Evolutionary conservation across 495 filamentous ascomycete genomes (phyloP).

Genomic region (Penicillium fimorum): DNA sequence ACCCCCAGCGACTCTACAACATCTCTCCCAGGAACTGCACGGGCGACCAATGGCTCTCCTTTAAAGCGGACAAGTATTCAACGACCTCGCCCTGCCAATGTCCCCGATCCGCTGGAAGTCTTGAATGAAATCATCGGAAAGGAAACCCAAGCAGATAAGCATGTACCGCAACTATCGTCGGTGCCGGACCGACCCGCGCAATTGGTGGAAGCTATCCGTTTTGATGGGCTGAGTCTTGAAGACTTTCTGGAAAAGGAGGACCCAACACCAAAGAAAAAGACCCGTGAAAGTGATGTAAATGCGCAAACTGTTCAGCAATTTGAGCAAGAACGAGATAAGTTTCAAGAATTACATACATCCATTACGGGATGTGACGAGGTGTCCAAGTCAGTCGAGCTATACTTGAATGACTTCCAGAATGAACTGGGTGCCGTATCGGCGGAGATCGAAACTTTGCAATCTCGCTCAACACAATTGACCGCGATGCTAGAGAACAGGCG

Average conservation of each 20-base stretch:
- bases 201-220: conserved; percentile 69
- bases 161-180: conserved; percentile 11
- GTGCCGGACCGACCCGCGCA: conserved; percentile 37
- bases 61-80: conserved; percentile 55
- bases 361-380: conserved; percentile 91
- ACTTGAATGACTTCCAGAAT: conserved; percentile 86
- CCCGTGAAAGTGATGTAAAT: conserved; percentile 50
- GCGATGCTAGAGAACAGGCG: conserved; percentile 86
- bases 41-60: conserved; percentile 63
- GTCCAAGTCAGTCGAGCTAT: conserved; percentile 86
- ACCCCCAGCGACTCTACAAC: conserved; percentile 67
- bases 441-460: conserved; percentile 91
- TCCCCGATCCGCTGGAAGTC: conserved; percentile 70
- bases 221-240: conserved; percentile 69
- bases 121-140: conserved; percentile 69
- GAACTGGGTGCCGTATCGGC: conserved; percentile 88
- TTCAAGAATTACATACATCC: conserved; percentile 85
- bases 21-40: conserved; percentile 62
- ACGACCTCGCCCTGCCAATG: conserved; percentile 48
- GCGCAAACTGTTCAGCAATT: conserved; percentile 76
- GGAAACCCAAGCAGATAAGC: conserved; percentile 25
- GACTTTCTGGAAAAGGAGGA: conserved; percentile 60
- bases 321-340: conserved; percentile 82
- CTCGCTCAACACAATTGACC: conserved; percentile 78
- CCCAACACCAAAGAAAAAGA: conserved; percentile 27